Conservation (phyloP, 768 basidiomycete species). For the Boletus sp. region DNA sequence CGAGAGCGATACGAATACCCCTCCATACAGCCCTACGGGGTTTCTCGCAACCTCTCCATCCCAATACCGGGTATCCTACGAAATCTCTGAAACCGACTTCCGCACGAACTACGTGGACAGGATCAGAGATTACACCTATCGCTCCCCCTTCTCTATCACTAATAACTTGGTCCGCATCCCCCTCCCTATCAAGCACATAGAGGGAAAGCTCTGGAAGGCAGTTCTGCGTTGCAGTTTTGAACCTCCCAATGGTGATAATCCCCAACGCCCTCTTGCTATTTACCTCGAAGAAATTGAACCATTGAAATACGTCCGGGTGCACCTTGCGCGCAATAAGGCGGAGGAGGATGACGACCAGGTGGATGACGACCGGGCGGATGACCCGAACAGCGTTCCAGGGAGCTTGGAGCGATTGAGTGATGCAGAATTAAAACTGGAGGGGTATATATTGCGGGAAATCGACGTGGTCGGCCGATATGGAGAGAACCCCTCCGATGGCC, state of each 20-base stretch:
- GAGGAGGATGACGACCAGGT: neutral
- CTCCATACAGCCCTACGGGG: constrained; percentile 14
- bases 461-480: constrained; percentile 4
- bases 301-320: constrained; percentile 13
- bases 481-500: neutral
- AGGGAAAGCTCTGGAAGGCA: constrained; percentile 16
- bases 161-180: constrained; percentile 23
- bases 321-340: neutral
- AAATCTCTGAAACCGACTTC: constrained; percentile 21
- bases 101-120: constrained; percentile 16
- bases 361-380: neutral
- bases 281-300: constrained; percentile 18
- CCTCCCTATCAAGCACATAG: constrained; percentile 17
- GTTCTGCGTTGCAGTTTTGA: constrained; percentile 25
- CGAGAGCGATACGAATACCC: neutral
- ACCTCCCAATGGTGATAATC: constrained; percentile 1
- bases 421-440: constrained; percentile 7
- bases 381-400: constrained; percentile 4
- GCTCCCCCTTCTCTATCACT: constrained; percentile 14
- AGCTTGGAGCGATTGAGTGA: constrained; percentile 21
- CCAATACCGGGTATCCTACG: constrained; percentile 17
- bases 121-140: constrained; percentile 12
- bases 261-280: constrained; percentile 21
- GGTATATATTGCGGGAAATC: constrained; percentile 11
- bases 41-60: constrained; percentile 24